These are phyloP conservation scores for Termitomyces sp. DNA, from an alignment of 768 basidiomycete genomes.

Conservation along the genomic window DNA sequence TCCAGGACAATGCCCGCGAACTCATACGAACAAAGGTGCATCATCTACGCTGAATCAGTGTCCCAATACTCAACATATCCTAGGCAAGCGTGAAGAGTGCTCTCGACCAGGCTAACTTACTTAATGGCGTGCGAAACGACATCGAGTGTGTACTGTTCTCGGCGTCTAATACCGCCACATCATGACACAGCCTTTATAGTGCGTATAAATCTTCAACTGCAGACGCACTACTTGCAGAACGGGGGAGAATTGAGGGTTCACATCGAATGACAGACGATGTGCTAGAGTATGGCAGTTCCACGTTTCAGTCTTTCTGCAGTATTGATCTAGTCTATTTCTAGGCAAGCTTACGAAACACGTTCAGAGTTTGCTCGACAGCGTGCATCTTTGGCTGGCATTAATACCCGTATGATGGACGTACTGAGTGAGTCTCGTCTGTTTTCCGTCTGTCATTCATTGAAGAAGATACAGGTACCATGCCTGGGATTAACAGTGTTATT, in stretches of 20 bases:
- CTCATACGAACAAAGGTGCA: constrained; percentile 80
- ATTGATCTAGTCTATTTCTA: constrained; percentile 29
- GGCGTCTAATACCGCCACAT: not conserved
- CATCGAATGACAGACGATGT: constrained; percentile 95
- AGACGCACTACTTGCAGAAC: constrained; percentile 85
- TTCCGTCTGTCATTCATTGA: not conserved
- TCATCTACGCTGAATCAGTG: not conserved
- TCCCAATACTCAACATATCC: not conserved
- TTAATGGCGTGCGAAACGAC: constrained; percentile 91
- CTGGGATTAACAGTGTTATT: constrained; percentile 90
- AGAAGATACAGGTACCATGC: constrained; percentile 67
- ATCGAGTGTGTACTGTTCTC: constrained; percentile 68
- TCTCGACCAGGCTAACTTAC: constrained; percentile 81
- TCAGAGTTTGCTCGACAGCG: constrained; percentile 89
- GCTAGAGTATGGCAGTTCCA: constrained; percentile 59
- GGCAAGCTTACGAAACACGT: constrained; percentile 97
- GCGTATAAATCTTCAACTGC: constrained; percentile 89
- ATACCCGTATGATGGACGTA: constrained; percentile 80
- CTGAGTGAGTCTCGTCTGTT: constrained; percentile 55
- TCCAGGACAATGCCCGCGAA: constrained; percentile 85
- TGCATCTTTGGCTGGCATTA: constrained; percentile 71
- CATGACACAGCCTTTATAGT: constrained; percentile 35
- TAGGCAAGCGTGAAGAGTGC: constrained; percentile 82
- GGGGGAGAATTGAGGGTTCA: constrained; percentile 86
- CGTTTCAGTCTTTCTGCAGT: constrained; percentile 1